phyloP scores from a whole-genome alignment of 768 basidiomycete genomes.

The Chalciporus piperatus region DNA sequence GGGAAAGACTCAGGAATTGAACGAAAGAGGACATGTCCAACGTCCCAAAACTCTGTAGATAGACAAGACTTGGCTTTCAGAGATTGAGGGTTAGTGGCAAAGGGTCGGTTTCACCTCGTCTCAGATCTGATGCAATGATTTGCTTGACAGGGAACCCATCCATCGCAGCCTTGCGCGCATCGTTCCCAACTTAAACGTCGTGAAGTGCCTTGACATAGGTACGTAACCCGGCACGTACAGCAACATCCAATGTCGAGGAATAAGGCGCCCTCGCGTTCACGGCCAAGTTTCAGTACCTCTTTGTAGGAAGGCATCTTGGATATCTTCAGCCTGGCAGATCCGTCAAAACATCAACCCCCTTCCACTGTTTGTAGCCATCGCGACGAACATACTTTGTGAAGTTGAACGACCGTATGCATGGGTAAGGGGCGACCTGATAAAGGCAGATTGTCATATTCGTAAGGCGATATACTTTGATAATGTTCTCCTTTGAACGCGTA shows the following conservation, averaged over 20 bases:
- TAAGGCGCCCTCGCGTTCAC: constrained; percentile 34
- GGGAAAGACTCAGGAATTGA: constrained; percentile 52
- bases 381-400: constrained; percentile 15
- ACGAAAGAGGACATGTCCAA: constrained; percentile 60
- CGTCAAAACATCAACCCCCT: background rate
- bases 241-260: constrained; percentile 47
- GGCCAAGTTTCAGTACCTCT: constrained; percentile 34
- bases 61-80: background rate
- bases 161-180: constrained; percentile 36
- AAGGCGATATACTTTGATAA: background rate
- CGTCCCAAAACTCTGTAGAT: constrained; percentile 53
- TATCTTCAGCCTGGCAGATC: constrained; percentile 19
- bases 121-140: constrained; percentile 39
- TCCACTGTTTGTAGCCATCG: background rate
- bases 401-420: constrained; percentile 19
- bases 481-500: constrained; percentile 8
- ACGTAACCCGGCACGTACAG: constrained; percentile 24
- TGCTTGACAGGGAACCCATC: constrained; percentile 42
- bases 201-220: background rate
- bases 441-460: background rate
- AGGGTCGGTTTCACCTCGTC: constrained; percentile 26
- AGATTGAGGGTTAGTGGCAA: background rate
- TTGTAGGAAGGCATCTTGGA: constrained; percentile 20
- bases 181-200: constrained; percentile 37
- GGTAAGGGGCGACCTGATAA: constrained; percentile 22